Evolutionary conservation across 331 rosid species (phyloP).

Genomic region (Quercus tomentella): DNA sequence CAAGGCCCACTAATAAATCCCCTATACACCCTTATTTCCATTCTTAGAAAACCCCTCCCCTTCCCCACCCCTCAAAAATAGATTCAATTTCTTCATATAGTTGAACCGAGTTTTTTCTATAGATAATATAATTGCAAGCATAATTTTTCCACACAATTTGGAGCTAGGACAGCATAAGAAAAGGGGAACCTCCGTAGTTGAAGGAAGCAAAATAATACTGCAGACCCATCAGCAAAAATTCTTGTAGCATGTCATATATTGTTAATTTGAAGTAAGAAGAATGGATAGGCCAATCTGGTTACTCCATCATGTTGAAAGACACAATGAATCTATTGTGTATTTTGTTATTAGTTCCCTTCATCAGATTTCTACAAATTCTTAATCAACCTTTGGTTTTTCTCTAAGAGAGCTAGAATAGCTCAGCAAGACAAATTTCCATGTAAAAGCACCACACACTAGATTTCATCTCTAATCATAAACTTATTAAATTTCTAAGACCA

Average conservation of each 20-base stretch:
- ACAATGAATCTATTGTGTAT: too few species aligned
- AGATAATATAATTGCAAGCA: not conserved
- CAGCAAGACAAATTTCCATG: not conserved
- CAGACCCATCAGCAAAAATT: not conserved
- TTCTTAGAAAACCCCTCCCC: not conserved
- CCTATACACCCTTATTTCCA: not conserved
- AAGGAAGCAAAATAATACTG: not conserved
- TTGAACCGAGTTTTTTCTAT: not conserved
- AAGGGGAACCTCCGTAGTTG: not conserved
- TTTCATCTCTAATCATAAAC: not conserved
- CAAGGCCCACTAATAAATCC: not conserved
- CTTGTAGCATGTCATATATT: not conserved
- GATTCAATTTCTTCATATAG: not conserved
- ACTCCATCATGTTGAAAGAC: not conserved
- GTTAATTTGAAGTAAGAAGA: not conserved
- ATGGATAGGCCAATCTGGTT: not conserved
- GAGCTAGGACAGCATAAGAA: not conserved
- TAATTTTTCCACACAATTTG: not conserved
- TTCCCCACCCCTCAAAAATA: not conserved
- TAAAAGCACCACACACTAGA: not conserved
- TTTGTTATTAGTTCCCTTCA: not conserved
- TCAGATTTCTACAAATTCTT: not conserved
- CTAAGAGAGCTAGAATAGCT: not conserved
- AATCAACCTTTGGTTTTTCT: not conserved
- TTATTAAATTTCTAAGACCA: not conserved